Base-by-base conservation (phyloP, 257 asterid genomes). In the Solanum neorickii region DNA sequence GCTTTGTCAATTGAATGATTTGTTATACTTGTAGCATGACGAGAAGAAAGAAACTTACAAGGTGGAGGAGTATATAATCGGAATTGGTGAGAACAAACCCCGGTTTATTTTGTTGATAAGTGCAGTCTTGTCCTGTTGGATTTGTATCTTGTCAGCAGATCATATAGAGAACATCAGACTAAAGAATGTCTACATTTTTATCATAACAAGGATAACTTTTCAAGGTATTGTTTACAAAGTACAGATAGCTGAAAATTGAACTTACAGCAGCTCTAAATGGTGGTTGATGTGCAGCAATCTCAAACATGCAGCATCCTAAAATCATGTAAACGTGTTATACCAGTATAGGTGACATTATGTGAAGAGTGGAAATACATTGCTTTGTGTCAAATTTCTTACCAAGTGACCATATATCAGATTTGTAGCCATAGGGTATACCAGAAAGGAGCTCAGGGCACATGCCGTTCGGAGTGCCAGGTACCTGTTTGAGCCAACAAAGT, bases 381-480 rank as follows among this genome's bases (percentile, higher is more conserved):
- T 41, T 46, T 20, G 9, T 56, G 65, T 83, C 31, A 12, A 23
- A 73, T 12, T 60, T 65, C 75, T 90, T 92, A 97, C 98, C 99
- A 14, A 97, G 94, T 5, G 99, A 95, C 99, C 99, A 97, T 86
- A 95, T 93, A 91, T 95, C 99, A 25, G 99, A 96, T 93, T 95
- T 97, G 91, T 97, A 97, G 89, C 99, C 97, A 78, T 95, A 97
- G 18, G 99, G 99, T 86, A 91, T 91, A 83, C 94, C 94, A 4
- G 93, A 89, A 89, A 97, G 94, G 88, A 97, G 95, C 96, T 97
- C 99, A 25, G 99, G 99, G 92, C 98, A 95, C 96, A 95, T 94
- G 92, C 94, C 92, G 77, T 92, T 95, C 31, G 98, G 93, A 25
- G 95, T 95, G 31, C 98, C 98, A 66, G 91, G 94, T 72, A 90